These are phyloP conservation scores for Ensete ventricosum DNA, from an alignment of 176 grass and related monocot species.

Conservation along the genomic window DNA sequence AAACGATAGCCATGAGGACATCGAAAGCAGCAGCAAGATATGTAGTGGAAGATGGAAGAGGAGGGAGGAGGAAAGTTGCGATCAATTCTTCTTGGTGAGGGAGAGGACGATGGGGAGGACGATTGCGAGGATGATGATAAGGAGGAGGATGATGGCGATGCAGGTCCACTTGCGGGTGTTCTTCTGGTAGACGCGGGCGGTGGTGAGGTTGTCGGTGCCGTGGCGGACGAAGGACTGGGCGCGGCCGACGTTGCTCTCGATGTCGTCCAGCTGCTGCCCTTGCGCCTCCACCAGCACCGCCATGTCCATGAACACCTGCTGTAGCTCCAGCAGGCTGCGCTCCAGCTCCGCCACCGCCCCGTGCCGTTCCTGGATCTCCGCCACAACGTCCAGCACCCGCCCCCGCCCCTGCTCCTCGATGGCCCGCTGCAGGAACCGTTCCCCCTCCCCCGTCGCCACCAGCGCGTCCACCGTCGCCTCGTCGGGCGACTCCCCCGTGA, in stretches of 20 bases:
- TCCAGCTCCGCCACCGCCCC: conserved; percentile 41
- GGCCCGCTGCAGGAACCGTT: conserved; percentile 19
- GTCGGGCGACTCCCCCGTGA: conserved; percentile 43
- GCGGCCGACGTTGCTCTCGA: conserved; percentile 44
- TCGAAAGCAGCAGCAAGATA: not conserved
- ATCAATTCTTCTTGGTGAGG: not conserved
- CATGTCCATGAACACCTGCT: conserved; percentile 89
- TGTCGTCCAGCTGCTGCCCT: conserved; percentile 40
- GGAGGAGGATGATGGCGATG: conserved; percentile 21
- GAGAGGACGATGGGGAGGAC: conserved; percentile 31
- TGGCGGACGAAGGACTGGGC: conserved; percentile 36
- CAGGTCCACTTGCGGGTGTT: conserved; percentile 30
- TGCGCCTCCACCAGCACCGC: conserved; percentile 54
- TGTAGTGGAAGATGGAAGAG: not conserved
- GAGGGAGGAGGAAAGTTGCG: not conserved
- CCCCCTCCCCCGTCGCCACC: conserved; percentile 26
- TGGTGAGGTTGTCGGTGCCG: conserved; percentile 31
- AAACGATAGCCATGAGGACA: not conserved
- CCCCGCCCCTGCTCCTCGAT: conserved; percentile 35
- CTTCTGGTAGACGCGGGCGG: conserved; percentile 35
- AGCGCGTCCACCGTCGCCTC: conserved; percentile 48
- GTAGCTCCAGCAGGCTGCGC: conserved; percentile 57
- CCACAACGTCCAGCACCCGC: conserved; percentile 30
- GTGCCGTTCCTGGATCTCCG: conserved; percentile 39
- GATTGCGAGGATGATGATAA: conserved; percentile 29